Conservation (phyloP, 2,329 filamentous ascomycete species). For the Exserohilum rostratum region DNA sequence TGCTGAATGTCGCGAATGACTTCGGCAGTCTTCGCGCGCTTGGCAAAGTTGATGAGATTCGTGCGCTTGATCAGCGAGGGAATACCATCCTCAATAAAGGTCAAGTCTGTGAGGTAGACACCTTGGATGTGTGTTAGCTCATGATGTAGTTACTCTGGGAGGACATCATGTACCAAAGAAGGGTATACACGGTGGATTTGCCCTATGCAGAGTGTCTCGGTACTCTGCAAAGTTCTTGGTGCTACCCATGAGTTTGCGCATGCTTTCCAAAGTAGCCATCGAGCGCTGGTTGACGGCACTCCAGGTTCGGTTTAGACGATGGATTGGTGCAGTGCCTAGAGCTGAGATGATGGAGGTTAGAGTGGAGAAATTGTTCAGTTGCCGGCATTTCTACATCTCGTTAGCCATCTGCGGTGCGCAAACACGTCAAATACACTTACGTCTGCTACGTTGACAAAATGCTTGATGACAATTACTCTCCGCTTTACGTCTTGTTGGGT, state of each 20-base stretch:
- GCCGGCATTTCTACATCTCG: slow-evolving; percentile 78
- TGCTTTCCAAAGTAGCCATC: slow-evolving; percentile 78
- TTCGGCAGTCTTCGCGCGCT: slow-evolving; percentile 95
- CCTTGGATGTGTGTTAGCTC: slow-evolving; percentile 57
- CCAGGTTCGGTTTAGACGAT: slow-evolving; percentile 93
- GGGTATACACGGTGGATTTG: slow-evolving; percentile 95
- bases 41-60: slow-evolving; percentile 97
- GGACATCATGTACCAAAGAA: slow-evolving; percentile 77
- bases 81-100: slow-evolving; percentile 98
- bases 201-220: slow-evolving; percentile 86
- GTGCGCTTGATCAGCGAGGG: slow-evolving; percentile 96
- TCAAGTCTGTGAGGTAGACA: slow-evolving; percentile 95
- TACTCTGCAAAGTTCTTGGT: slow-evolving; percentile 99
- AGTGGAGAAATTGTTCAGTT: slow-evolving; percentile 95
- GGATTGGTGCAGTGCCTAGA: slow-evolving; percentile 90
- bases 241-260: slow-evolving; percentile 94
- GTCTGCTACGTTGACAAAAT: slow-evolving; percentile 95
- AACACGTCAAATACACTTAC: slow-evolving; percentile 60
- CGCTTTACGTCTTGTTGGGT: slow-evolving; percentile 94
- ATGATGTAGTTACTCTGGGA: not conserved
- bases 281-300: slow-evolving; percentile 88
- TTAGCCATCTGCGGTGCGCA: slow-evolving; percentile 29
- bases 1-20: slow-evolving; percentile 99
- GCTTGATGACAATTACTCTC: slow-evolving; percentile 95
- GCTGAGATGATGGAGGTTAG: slow-evolving; percentile 97